Evolutionary conservation across 2,329 filamentous ascomycete genomes (phyloP).

Genomic region (Ophiostoma tasmaniense): DNA sequence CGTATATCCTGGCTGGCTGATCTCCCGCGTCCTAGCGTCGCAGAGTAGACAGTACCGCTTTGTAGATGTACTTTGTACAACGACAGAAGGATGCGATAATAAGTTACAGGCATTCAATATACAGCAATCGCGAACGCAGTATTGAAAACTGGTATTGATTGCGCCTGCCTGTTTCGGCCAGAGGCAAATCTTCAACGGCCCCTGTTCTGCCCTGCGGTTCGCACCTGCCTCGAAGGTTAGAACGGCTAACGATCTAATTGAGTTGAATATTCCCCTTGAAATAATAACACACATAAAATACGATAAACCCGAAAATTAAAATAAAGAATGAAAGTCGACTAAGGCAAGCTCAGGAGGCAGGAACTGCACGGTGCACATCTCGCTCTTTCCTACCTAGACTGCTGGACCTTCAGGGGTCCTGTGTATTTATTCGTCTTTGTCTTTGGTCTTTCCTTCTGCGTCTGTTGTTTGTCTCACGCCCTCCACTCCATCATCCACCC

Average conservation of each 20-base stretch:
- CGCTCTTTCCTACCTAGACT: not conserved
- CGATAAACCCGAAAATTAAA: not conserved
- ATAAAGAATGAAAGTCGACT: not conserved
- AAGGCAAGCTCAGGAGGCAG: not conserved
- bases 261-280: not conserved
- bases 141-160: constrained; percentile 1
- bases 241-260: constrained; percentile 1
- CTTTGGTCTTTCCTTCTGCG: not conserved
- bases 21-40: constrained; percentile 14
- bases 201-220: not conserved
- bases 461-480: not conserved
- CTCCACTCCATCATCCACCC: not conserved
- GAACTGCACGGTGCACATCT: not conserved
- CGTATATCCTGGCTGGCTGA: constrained; percentile 11
- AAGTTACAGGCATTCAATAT: not conserved
- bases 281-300: not conserved
- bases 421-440: not conserved
- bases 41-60: not conserved
- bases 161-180: constrained; percentile 15
- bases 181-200: constrained; percentile 4
- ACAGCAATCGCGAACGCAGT: not conserved
- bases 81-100: not conserved
- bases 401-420: not conserved
- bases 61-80: not conserved
- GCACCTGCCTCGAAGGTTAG: not conserved